Conservation (phyloP, 164 flowering plant species). For the Echeveria elegans region DNA sequence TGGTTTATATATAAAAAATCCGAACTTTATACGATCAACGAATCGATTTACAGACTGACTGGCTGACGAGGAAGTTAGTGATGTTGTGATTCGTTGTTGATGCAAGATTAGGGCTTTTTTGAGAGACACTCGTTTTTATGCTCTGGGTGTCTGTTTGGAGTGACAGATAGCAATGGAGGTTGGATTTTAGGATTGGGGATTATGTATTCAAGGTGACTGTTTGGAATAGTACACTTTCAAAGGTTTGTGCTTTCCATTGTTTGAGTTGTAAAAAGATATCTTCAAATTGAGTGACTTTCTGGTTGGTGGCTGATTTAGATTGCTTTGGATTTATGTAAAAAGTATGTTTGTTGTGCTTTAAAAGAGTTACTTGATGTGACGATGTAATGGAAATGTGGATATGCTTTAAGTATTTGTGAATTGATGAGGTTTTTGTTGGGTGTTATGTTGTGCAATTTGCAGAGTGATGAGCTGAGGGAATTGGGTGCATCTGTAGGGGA, state of each 20-base stretch:
- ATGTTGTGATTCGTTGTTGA: neutral
- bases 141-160: constrained; percentile 4
- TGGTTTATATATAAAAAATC: neutral
- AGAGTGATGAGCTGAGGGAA: constrained; percentile 87
- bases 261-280: too few relatives aligned
- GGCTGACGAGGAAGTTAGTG: neutral
- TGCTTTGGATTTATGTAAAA: neutral
- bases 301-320: neutral
- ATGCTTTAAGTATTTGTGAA: neutral
- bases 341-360: neutral
- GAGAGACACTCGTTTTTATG: neutral
- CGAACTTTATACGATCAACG: neutral
- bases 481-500: constrained; percentile 79
- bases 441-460: constrained; percentile 11
- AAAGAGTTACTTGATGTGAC: neutral
- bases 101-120: constrained; percentile 1
- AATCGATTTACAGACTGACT: too few relatives aligned
- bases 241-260: constrained; percentile 24
- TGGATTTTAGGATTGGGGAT: constrained; percentile 88
- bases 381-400: neutral
- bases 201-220: constrained; percentile 93
- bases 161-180: constrained; percentile 45
- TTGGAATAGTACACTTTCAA: constrained; percentile 92
- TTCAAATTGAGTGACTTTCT: too few relatives aligned
- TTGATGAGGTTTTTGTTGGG: neutral